Base-by-base conservation (phyloP, 148 eudicot genomes). In the Spergularia bocconei region DNA sequence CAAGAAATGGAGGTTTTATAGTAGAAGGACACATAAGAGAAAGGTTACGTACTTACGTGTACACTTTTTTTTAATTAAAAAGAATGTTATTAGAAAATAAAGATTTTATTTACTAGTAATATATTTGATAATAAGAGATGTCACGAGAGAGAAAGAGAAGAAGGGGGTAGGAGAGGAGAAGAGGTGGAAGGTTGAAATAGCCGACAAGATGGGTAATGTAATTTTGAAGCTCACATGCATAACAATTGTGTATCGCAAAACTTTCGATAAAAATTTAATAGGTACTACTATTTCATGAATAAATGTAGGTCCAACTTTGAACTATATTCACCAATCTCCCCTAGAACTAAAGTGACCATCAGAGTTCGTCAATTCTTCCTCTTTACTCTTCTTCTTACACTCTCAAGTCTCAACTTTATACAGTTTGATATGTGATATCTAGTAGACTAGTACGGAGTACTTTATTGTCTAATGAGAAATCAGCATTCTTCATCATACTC, bases 161-260 rank as follows among this genome's bases (percentile, higher is more conserved):
- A n/a, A 44, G 54, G 41, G 16, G 52, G 36, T 48, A 25, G 11
- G 36, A 69, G 78, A 50, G 64, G 73, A 69, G 76, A 15, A 53
- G 76, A 59, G 16, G 67, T 14, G 67, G 61, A 59, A 23, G 44
- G 69, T 19, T 71, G 73, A 64, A 65, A 65, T 80, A 80, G 74
- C 83, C 83, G 83, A 81, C 83, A 81, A 72, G 52, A 72, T 38
- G 68, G 83, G 80, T 77, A 81, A 59, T 66, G 76, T 80, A 76
- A 77, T 51, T 72, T 56, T 60, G 70, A 81, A 77, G 76, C 50
- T 76, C 83, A 81, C 80, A 81, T 81, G 83, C 69, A 77, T 21
- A 66, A 52, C 77, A 80, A 66, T 33, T 61, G 61, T 71, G 76
- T 71, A 39, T 71, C 79, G 71, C 72, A 70, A 48, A 65, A 58